A percentile compares a stretch with the other conserved stretches of the same genome.
Conservation (phyloP, 371 early-diverging fungal species). For the Mucor mucedo region DNA sequence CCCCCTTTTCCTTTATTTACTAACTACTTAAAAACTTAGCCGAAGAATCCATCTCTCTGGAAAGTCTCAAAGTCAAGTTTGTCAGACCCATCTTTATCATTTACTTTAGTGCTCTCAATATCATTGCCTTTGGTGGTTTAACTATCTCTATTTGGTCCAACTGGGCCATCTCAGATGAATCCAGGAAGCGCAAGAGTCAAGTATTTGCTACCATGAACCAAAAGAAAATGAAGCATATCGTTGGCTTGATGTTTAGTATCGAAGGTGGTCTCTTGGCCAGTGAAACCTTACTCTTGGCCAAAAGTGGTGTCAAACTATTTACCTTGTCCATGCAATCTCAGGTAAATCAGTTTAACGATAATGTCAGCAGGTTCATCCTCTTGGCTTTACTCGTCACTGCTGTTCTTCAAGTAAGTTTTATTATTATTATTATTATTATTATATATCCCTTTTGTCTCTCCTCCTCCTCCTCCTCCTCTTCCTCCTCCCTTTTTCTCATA, state of each 20-base stretch:
- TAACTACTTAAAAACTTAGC: slow-evolving; percentile 28
- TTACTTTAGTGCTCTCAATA: slow-evolving; percentile 68
- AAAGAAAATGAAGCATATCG: slow-evolving; percentile 53
- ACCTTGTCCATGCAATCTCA: slow-evolving; percentile 56
- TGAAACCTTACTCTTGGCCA: slow-evolving; percentile 69
- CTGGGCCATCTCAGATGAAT: slow-evolving; percentile 54
- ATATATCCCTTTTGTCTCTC: neutral
- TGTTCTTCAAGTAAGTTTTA: slow-evolving; percentile 59
- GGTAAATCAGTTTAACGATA: slow-evolving; percentile 68
- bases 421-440: too few species aligned
- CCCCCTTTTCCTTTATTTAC: slow-evolving; percentile 3
- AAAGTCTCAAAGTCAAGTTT: slow-evolving; percentile 62
- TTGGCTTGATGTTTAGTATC: slow-evolving; percentile 67
- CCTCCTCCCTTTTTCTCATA: too few species aligned
- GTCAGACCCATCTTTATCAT: slow-evolving; percentile 64
- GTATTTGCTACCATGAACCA: slow-evolving; percentile 47
- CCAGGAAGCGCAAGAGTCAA: slow-evolving; percentile 37
- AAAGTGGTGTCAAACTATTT: slow-evolving; percentile 69
- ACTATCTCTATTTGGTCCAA: slow-evolving; percentile 62
- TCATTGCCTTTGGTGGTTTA: slow-evolving; percentile 57
- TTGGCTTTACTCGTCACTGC: slow-evolving; percentile 63
- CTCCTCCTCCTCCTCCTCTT: neutral
- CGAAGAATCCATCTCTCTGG: slow-evolving; percentile 62
- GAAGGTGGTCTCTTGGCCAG: slow-evolving; percentile 71
- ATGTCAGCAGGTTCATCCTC: slow-evolving; percentile 62